Percentiles rank a stretch among this genome's conserved stretches.
phyloP scores from a whole-genome alignment of 2,329 filamentous ascomycete species.

The Aspergillus sp. region DNA sequence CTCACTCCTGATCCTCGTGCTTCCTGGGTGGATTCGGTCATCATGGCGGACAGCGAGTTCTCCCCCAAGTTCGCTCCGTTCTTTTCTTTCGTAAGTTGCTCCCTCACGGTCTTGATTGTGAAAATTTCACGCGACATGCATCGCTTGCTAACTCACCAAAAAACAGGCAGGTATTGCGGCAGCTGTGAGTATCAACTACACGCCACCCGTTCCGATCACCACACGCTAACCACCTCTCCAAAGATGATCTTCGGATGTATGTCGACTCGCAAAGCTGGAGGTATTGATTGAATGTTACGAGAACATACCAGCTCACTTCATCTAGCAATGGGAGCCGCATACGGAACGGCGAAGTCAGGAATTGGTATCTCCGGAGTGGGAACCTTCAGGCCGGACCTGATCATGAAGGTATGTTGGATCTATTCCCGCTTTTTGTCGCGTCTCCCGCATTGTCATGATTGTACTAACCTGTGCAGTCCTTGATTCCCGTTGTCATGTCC shows the following conservation, averaged over 20 bases:
- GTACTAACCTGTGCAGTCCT: conserved; percentile 39
- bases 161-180: conserved; percentile 51
- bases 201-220: conserved; percentile 4
- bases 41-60: conserved; percentile 52
- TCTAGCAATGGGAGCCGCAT: conserved; percentile 65
- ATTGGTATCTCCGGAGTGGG: conserved; percentile 69
- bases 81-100: conserved; percentile 63
- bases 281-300: conserved; percentile 6
- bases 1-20: not conserved
- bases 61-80: conserved; percentile 67
- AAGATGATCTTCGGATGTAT: conserved; percentile 57
- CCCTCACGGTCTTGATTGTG: not conserved
- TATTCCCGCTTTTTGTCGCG: not conserved
- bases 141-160: conserved; percentile 27
- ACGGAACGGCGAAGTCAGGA: conserved; percentile 68
- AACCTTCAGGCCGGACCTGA: conserved; percentile 65
- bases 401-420: conserved; percentile 61
- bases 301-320: conserved; percentile 22
- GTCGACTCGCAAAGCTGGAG: conserved; percentile 24
- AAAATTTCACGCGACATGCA: not conserved
- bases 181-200: conserved; percentile 43
- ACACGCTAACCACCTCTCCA: conserved; percentile 26
- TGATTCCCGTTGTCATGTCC: conserved; percentile 76
- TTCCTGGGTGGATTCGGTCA: conserved; percentile 20
- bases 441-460: not conserved